A percentile compares a stretch with the other conserved stretches of the same genome.
phyloP scores from a whole-genome alignment of 768 basidiomycete species.

The Collybia sp. region DNA sequence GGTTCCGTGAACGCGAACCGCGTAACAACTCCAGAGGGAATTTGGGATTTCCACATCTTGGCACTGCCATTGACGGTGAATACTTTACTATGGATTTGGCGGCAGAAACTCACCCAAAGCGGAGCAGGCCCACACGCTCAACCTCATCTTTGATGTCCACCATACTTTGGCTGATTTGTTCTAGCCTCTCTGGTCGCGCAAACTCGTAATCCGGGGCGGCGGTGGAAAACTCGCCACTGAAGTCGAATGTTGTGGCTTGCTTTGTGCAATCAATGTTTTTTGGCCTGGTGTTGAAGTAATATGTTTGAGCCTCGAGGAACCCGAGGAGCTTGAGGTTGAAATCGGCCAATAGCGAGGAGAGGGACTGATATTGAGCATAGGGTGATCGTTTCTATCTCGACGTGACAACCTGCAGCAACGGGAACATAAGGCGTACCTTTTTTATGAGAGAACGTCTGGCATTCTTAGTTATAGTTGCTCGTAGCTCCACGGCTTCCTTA shows the following conservation, averaged over 20 bases:
- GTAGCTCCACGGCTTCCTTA: too few relatives aligned
- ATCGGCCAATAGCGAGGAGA: slow-evolving; percentile 20
- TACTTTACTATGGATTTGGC: too few relatives aligned
- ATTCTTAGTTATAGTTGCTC: too few relatives aligned
- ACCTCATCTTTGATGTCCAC: slow-evolving; percentile 28
- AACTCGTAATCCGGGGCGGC: slow-evolving; percentile 37
- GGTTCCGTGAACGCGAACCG: slow-evolving; percentile 28
- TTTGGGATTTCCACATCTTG: too few relatives aligned
- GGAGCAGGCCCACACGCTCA: slow-evolving; percentile 23
- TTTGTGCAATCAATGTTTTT: slow-evolving; percentile 2
- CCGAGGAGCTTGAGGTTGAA: slow-evolving; percentile 17
- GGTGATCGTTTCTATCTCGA: slow-evolving; percentile 14
- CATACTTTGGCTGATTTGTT: slow-evolving; percentile 20
- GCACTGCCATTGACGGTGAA: too few relatives aligned
- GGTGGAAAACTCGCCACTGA: slow-evolving; percentile 48
- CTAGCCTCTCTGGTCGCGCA: slow-evolving; percentile 17
- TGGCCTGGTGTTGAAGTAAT: slow-evolving; percentile 24
- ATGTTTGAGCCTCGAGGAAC: slow-evolving; percentile 31
- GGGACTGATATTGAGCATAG: slow-evolving; percentile 30
- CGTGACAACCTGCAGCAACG: not conserved
- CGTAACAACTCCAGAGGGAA: slow-evolving; percentile 21
- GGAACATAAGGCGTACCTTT: too few relatives aligned
- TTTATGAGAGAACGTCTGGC: too few relatives aligned
- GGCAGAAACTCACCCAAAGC: slow-evolving; percentile 24
- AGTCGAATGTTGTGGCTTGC: slow-evolving; percentile 30